Base-by-base conservation (phyloP, 2,329 filamentous ascomycete species). In the Xylariaceae sp. region DNA sequence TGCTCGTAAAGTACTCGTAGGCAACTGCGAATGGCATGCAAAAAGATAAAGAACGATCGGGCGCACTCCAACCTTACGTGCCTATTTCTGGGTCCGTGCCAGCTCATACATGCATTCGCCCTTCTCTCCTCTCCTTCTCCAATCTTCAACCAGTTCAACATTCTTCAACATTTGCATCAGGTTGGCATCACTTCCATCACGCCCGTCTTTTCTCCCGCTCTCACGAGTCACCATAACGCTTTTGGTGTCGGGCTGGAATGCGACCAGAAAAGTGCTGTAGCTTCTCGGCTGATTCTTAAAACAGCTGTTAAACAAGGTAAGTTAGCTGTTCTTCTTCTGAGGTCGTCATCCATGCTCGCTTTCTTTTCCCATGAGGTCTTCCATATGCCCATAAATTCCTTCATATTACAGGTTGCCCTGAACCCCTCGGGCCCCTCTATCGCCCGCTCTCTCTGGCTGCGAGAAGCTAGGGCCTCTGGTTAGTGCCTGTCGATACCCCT, bases 91-190 rank as follows among this genome's bases (percentile, higher is more conserved):
- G 61, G 59, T 48, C 17, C 51, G 45, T 60, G 64, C 62, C 64
- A 65, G 56, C 64, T 60, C 64, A 66, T 58, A 66, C 64, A 30
- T 66, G 64, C 64, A 63, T 64, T 49, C 37, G 35, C 58, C 56
- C 58, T 30, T 30, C 23, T 30, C 61, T 60, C 53, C 45, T 53
- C 50, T n/a, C 39, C 41, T 18, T 41, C 15, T n/a, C 30, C 35
- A 60, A 51, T 34, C 7, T 8, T 52, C 41, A 39, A 53, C 30
- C 56, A 17, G 37, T 41, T 35, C 44, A 48, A 13, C 39, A n/a
- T n/a, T 51, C 6, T 11, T 6, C 11, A 10, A 34, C 11, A 35
- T 35, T n/a, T 35, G 6, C 23, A n/a, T 35, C 11, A 13, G 8
- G 41, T 13, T 6, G 5, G 11, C 5, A n/a, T 15, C 10, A 6